Evolutionary conservation across 306 rosid genomes (phyloP), one percentile per base, ranked within the genome.

Genomic region (Dalbergia cultrata): DNA sequence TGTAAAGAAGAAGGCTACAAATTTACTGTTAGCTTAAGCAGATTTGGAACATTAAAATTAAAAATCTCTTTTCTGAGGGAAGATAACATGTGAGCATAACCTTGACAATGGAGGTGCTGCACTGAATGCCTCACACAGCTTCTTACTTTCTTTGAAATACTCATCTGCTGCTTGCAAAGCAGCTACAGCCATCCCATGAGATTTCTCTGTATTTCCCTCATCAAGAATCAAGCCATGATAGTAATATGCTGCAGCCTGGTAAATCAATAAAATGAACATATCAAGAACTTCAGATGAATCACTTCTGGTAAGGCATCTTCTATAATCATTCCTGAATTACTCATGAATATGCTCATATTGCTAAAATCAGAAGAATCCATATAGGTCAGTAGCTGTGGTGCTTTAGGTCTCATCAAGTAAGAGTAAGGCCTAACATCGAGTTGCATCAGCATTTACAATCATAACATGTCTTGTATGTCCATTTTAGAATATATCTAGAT

Each of bases 111-210:
- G 99, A 74, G 81, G 72, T 72, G 95, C 92, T 10, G 91, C 87
- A 61, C 92, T 86, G 84, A 93, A 96, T 11, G 90, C 87, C 76
- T 93, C 99, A 41, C 95, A 87, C 8, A 89, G 86, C 92, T 87
- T 93, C 87, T 89, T 93, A 78, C 97, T 96, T 87, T 93, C 99
- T 93, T 96, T 96, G 87, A 93, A 92, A 88, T 87, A 93, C 82
- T 92, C 99, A 33, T 96, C 99, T 0, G 98, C 91, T 9, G 99
- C 99, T 88, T 96, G 98, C 84, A 96, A 84, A 79, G 99, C 97
- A 62, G 99, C 98, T 59, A 90, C 99, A 79, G 99, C 99, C 97
- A 92, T 92, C 70, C 97, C 98, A 63, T 96, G 98, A 70, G 94
- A 92, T 70, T 93, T 92, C 86, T 96, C 99, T 0, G 98, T 96